Conservation (phyloP, 163 green algal species). For the Scenedesmus sp. region DNA sequence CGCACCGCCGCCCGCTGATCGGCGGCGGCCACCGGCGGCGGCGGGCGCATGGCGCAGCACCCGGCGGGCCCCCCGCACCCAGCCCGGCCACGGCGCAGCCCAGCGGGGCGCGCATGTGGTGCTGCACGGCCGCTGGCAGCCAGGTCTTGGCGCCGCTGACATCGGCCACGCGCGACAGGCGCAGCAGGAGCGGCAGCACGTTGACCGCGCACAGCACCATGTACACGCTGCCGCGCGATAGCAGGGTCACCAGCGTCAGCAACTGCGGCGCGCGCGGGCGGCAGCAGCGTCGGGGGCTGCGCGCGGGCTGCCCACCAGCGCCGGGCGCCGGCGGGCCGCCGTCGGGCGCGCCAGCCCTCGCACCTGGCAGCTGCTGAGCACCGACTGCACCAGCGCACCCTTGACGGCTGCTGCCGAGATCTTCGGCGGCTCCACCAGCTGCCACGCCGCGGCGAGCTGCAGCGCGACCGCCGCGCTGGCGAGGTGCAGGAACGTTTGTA, state of each 20-base stretch:
- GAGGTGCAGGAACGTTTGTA: conserved; percentile 36
- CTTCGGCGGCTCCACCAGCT: not conserved
- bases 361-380: not conserved
- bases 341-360: not conserved
- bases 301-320: too few relatives aligned
- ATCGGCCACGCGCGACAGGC: not conserved
- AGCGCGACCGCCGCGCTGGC: not conserved
- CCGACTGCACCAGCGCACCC: not conserved
- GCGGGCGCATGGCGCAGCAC: too few relatives aligned
- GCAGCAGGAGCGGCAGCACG: not conserved
- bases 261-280: not conserved
- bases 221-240: not conserved
- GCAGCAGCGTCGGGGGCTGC: not conserved
- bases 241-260: not conserved
- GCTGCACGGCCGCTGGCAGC: not conserved
- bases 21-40: too few relatives aligned
- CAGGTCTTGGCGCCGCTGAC: not conserved
- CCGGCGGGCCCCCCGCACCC: not conserved
- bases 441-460: not conserved
- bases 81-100: not conserved
- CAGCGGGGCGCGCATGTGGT: not conserved
- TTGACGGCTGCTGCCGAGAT: conserved; percentile 15
- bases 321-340: too few relatives aligned
- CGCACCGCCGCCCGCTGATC: too few relatives aligned
- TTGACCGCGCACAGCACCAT: not conserved